Conservation (phyloP, 23 red algal genomes). For the Agarophyton chilense region DNA sequence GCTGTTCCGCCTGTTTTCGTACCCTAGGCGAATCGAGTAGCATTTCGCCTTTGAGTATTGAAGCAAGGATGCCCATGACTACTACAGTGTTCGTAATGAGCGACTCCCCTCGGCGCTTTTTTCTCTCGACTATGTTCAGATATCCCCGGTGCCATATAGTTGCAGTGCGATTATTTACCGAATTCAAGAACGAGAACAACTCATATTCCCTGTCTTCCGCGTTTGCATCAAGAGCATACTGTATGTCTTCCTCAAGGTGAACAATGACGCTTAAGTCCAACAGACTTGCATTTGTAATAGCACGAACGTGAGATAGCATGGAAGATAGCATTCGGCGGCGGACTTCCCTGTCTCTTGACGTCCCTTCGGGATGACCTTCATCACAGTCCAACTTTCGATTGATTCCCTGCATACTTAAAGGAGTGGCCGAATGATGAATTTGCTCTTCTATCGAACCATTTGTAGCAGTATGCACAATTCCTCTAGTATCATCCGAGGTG, state of each 20-base stretch:
- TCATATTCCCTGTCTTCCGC: conserved; percentile 57
- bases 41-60: conserved; percentile 52
- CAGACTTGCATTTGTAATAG: conserved; percentile 46
- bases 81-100: conserved; percentile 36
- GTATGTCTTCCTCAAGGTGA: conserved; percentile 65
- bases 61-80: conserved; percentile 36
- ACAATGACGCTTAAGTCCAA: conserved; percentile 35
- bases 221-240: conserved; percentile 74
- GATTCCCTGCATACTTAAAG: not conserved
- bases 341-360: conserved; percentile 47
- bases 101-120: conserved; percentile 21
- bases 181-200: conserved; percentile 59
- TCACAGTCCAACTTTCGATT: not conserved
- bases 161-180: not conserved
- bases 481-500: not conserved
- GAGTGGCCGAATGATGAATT: not conserved
- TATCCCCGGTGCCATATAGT: conserved; percentile 1
- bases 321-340: conserved; percentile 44
- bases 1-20: conserved; percentile 26
- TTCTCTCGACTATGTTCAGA: conserved; percentile 22
- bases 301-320: conserved; percentile 53
- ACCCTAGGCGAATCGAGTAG: conserved; percentile 45
- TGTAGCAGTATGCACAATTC: not conserved
- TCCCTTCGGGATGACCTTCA: not conserved
- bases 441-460: not conserved